A percentile compares a stretch with the other conserved stretches of the same genome.
phyloP scores from a whole-genome alignment of 2,329 filamentous ascomycete genomes.

The Cryphonectria carpinicola region DNA sequence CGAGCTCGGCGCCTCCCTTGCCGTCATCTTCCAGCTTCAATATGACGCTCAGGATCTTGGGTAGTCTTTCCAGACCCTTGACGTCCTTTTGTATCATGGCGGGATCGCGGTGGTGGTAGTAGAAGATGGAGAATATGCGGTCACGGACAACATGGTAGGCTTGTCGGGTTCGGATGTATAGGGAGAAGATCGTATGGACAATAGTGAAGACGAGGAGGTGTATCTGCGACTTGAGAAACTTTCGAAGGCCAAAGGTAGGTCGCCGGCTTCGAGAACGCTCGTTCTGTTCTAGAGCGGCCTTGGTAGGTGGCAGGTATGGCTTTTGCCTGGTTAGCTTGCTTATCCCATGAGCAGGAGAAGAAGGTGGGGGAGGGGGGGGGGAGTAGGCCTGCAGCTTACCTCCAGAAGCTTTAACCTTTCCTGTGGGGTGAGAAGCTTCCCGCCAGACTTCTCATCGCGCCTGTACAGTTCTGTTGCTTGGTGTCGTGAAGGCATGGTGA shows the following conservation, averaged over 20 bases:
- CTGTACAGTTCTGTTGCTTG: constrained; percentile 49
- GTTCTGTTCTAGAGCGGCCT: constrained; percentile 36
- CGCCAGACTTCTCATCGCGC: constrained; percentile 48
- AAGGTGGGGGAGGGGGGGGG: constrained; percentile 7
- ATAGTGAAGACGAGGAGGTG: constrained; percentile 69
- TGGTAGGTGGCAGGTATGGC: constrained; percentile 43
- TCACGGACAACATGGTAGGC: constrained; percentile 79
- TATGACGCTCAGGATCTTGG: constrained; percentile 86
- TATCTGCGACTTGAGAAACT: constrained; percentile 64
- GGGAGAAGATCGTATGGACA: constrained; percentile 80
- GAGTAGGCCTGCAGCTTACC: constrained; percentile 36
- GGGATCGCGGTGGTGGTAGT: constrained; percentile 94
- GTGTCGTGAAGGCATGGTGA: constrained; percentile 42
- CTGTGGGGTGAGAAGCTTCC: constrained; percentile 46
- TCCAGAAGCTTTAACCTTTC: constrained; percentile 51
- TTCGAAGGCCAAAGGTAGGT: constrained; percentile 56
- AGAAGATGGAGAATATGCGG: constrained; percentile 78
- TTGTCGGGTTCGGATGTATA: constrained; percentile 83
- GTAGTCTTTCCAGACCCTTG: constrained; percentile 71
- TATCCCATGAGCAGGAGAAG: background rate
- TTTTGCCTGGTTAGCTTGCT: constrained; percentile 35
- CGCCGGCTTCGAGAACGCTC: constrained; percentile 21
- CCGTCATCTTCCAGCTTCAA: constrained; percentile 74
- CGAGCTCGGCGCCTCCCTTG: constrained; percentile 73
- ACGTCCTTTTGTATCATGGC: constrained; percentile 91